Percentiles rank a stretch among this genome's conserved stretches.
Evolutionary conservation across 164 flowering plant species (phyloP).

Genomic region (Paratinospora sagittata): DNA sequence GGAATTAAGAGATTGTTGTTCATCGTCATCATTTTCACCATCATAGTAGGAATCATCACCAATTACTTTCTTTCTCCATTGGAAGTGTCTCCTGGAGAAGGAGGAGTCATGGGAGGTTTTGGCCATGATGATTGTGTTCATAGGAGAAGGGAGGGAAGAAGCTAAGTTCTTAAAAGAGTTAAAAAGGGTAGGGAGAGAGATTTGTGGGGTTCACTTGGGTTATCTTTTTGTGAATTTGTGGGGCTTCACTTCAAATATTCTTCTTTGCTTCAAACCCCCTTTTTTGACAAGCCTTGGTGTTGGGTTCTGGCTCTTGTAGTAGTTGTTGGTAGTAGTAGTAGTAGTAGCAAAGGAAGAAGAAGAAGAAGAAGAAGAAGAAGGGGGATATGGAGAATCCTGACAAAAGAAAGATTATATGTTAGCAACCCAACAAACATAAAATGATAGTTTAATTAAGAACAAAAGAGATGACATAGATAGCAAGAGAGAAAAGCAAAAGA

Average conservation of each 20-base stretch:
- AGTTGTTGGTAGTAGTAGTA: constrained; percentile 22
- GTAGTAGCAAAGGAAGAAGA: too few relatives aligned
- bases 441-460: background rate
- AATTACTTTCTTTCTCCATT: constrained; percentile 41
- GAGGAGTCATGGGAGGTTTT: constrained; percentile 63
- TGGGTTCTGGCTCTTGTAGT: background rate
- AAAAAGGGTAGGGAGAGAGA: background rate
- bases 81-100: constrained; percentile 71
- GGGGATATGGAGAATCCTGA: constrained; percentile 37
- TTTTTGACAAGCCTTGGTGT: too few relatives aligned
- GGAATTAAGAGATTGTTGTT: constrained; percentile 28
- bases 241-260: constrained; percentile 6
- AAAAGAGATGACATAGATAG: too few relatives aligned
- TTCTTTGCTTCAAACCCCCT: constrained; percentile 23
- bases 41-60: too few relatives aligned
- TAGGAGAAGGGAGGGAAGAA: constrained; percentile 15
- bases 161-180: background rate
- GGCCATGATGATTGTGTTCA: constrained; percentile 45
- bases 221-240: background rate
- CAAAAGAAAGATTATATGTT: constrained; percentile 26
- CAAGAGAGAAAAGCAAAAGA: constrained; percentile 8
- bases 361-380: too few relatives aligned
- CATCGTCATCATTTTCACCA: constrained; percentile 28
- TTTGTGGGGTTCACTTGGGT: background rate
- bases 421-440: background rate